phyloP scores from a whole-genome alignment of 768 basidiomycete genomes.

The Kwoniella botswanensis region DNA sequence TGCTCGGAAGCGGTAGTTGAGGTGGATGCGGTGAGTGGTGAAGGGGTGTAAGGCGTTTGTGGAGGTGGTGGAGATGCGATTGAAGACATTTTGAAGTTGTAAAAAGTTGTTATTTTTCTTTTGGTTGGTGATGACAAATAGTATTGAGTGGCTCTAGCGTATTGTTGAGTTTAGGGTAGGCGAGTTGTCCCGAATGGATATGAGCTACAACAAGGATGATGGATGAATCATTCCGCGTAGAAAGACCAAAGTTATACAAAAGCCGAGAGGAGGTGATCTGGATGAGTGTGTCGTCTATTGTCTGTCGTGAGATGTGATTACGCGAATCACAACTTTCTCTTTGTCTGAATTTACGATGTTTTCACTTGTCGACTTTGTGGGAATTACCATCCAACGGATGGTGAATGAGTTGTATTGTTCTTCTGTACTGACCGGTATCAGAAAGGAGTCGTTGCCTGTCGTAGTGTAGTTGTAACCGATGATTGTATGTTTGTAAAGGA shows the following conservation, averaged over 20 bases:
- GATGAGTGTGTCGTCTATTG: neutral
- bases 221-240: neutral
- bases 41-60: conserved; percentile 23
- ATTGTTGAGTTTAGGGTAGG: neutral
- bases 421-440: neutral
- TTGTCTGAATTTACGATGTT: neutral
- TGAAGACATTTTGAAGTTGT: conserved; percentile 26
- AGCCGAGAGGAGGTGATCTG: neutral
- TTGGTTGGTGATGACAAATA: conserved; percentile 5
- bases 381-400: neutral
- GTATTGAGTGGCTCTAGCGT: neutral
- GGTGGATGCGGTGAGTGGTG: conserved; percentile 27
- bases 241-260: neutral
- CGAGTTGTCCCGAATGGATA: neutral
- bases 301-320: neutral
- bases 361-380: neutral
- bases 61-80: conserved; percentile 31
- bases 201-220: neutral
- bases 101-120: neutral
- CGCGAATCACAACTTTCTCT: neutral
- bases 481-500: neutral
- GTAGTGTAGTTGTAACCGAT: neutral
- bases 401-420: neutral
- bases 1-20: conserved; percentile 27
- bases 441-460: neutral